Evolutionary conservation across 2,329 filamentous ascomycete species (phyloP).

Genomic region (Graphilbum fragrans): DNA sequence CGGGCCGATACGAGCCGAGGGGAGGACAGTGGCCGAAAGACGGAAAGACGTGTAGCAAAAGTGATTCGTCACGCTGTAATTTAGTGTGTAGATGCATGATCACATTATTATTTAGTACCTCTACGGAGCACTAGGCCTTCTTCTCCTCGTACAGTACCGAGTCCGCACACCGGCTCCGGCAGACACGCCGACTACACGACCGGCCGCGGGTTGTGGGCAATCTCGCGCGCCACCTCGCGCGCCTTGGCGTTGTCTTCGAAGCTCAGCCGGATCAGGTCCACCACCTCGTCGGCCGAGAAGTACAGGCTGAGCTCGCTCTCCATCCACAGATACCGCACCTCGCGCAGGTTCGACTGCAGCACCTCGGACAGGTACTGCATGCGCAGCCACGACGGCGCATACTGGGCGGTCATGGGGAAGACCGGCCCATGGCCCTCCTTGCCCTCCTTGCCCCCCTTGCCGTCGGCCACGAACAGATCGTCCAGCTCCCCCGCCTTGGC

Average conservation of each 20-base stretch:
- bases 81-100: too few species aligned
- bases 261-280: conserved; percentile 50
- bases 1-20: too few species aligned
- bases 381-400: conserved; percentile 48
- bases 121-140: too few species aligned
- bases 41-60: too few species aligned
- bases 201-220: conserved; percentile 38
- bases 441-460: conserved; percentile 4
- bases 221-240: conserved; percentile 45
- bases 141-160: too few species aligned
- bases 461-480: conserved; percentile 38
- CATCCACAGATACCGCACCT: conserved; percentile 51
- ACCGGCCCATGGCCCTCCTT: conserved; percentile 23
- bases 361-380: conserved; percentile 53
- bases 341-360: conserved; percentile 53
- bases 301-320: conserved; percentile 55
- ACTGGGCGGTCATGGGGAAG: conserved; percentile 45
- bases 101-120: too few species aligned
- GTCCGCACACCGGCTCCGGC: background rate
- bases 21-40: too few species aligned
- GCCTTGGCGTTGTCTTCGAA: conserved; percentile 52
- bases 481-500: conserved; percentile 44
- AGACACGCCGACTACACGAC: too few species aligned
- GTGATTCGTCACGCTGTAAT: too few species aligned
- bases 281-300: conserved; percentile 47